These are phyloP conservation scores for Rutidosis leptorrhynchoides DNA, from an alignment of 129 eudicot species.

Conservation along the genomic window DNA sequence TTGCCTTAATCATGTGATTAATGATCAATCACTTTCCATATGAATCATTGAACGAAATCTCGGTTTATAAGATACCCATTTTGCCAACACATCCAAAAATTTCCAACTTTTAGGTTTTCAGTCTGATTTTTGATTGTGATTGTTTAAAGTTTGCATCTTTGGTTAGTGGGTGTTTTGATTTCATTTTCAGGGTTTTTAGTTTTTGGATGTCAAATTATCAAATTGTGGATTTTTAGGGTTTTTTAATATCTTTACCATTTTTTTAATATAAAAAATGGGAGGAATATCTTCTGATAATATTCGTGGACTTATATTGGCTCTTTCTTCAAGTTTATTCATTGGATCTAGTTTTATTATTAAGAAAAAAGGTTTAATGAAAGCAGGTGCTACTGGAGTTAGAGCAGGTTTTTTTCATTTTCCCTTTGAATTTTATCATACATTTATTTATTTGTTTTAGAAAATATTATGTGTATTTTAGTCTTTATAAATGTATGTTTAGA, in stretches of 20 bases:
- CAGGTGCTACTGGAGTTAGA: slow-evolving; percentile 64
- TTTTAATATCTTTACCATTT: slow-evolving; percentile 24
- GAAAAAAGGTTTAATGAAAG: slow-evolving; percentile 77
- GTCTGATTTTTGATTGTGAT: slow-evolving; percentile 8
- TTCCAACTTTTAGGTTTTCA: slow-evolving; percentile 17
- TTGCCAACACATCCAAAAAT: slow-evolving; percentile 22
- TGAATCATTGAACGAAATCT: slow-evolving; percentile 18
- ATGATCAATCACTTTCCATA: slow-evolving; percentile 36
- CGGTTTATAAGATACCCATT: slow-evolving; percentile 35
- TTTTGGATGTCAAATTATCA: background rate
- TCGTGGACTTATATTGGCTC: slow-evolving; percentile 63
- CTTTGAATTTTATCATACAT: background rate
- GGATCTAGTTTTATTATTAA: slow-evolving; percentile 85
- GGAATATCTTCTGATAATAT: slow-evolving; percentile 71
- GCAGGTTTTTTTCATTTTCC: slow-evolving; percentile 53
- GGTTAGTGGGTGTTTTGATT: slow-evolving; percentile 18
- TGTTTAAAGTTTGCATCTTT: slow-evolving; percentile 6
- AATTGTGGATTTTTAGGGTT: slow-evolving; percentile 14
- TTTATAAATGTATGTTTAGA: slow-evolving; percentile 1
- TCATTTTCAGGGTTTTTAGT: slow-evolving; percentile 11
- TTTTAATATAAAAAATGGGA: slow-evolving; percentile 39
- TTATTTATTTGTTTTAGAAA: background rate
- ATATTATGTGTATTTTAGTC: background rate
- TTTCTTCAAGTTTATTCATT: slow-evolving; percentile 80
- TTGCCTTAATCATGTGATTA: slow-evolving; percentile 27